A percentile compares a stretch with the other conserved stretches of the same genome.
Evolutionary conservation across 305 asterid genomes (phyloP).

Genomic region (Fraxinus dipetala): DNA sequence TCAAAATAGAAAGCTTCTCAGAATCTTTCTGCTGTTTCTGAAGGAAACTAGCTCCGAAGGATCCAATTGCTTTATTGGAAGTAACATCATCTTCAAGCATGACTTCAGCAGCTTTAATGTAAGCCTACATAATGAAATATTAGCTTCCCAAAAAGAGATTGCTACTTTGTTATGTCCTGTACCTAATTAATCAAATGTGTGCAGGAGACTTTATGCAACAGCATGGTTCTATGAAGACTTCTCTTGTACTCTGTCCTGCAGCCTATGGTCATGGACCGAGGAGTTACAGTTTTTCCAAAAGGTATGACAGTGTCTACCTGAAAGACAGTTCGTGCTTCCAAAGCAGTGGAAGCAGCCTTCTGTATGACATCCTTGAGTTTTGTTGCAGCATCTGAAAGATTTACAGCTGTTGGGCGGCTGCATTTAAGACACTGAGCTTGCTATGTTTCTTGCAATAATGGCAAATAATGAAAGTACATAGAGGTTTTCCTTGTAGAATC

Average conservation of each 20-base stretch:
- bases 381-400: slow-evolving; percentile 79
- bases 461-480: neutral
- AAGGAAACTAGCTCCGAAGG: slow-evolving; percentile 64
- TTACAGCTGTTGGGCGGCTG: slow-evolving; percentile 96
- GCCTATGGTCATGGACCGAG: neutral
- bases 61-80: slow-evolving; percentile 84
- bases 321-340: slow-evolving; percentile 50
- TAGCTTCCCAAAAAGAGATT: neutral
- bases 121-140: slow-evolving; percentile 42
- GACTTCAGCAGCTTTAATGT: slow-evolving; percentile 69
- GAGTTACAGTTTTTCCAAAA: neutral
- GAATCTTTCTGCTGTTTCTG: slow-evolving; percentile 41
- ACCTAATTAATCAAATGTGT: slow-evolving; percentile 10
- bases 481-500: neutral
- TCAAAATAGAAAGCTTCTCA: slow-evolving; percentile 59
- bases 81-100: slow-evolving; percentile 89
- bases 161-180: neutral
- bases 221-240: neutral
- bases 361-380: slow-evolving; percentile 63
- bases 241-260: neutral
- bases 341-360: slow-evolving; percentile 51
- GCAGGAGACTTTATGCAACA: neutral
- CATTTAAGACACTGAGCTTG: slow-evolving; percentile 11
- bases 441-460: slow-evolving; percentile 10
- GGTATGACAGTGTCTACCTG: slow-evolving; percentile 44